Evolutionary conservation across 495 filamentous ascomycete species (phyloP), one percentile per base, ranked within the genome.

Genomic region (Penicillium soppii): DNA sequence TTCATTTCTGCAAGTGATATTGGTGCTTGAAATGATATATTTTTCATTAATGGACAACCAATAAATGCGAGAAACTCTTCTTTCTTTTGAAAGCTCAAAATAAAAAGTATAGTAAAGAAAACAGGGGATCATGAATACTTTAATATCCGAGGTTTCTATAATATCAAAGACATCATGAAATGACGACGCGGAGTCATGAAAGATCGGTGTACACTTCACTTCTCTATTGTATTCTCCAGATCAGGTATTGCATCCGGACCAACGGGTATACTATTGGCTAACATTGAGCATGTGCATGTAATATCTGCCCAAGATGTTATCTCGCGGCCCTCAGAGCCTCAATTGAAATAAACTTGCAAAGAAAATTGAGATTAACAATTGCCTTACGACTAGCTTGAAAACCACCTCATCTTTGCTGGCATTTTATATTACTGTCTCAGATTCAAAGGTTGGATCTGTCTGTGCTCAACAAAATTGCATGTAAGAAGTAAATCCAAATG

Each of bases 301-400:
- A 22, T 25, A 22, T 15, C 46, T 22, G 36, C 26, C 25, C 25
- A 40, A 29, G 32, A 21, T 30, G 6, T 23, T 49, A 8, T 40
- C 26, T 30, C 6, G 46, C 5, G 20, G 46, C 17, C 7, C n/a
- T 0, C 13, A 23, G 35, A 49, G 46, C 36, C 46, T 49, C 46
- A 49, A 22, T 22, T 16, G 17, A 1, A 22, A 19, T 2, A 49
- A 40, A 49, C 17, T 15, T 39, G 23, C 15, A 2, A 29, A 16
- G 4, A 4, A 1, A 16, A 30, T 23, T 32, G 7, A 16, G 30
- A 46, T 46, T 30, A 46, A 10, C 43, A 20, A 36, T 49, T 49
- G 46, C 46, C 46, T 49, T 26, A 19, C 17, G 16, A 7, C 26
- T 49, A 49, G 12, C n/a, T 17, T 40, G 46, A 35, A 25, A 40